Conservation (phyloP, 495 filamentous ascomycete genomes). For the Hypomontagnella submonticulosa region DNA sequence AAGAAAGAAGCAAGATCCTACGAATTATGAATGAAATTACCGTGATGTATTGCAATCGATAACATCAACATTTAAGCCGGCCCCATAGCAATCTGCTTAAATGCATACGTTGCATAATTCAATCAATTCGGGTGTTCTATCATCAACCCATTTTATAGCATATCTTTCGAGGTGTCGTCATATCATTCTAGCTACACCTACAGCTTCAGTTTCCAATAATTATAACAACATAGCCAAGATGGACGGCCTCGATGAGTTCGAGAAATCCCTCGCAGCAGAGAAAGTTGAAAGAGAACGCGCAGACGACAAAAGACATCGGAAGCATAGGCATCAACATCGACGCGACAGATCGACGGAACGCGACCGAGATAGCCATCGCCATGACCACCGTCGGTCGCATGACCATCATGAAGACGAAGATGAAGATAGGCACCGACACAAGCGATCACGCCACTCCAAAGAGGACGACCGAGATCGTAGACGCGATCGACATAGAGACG, state of each 20-base stretch:
- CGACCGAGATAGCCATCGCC: conserved; percentile 49
- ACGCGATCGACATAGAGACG: conserved; percentile 45
- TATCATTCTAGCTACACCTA: conserved; percentile 16
- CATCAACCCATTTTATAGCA: not conserved
- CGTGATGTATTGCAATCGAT: too few species aligned
- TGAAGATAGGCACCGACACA: conserved; percentile 50
- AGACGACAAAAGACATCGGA: conserved; percentile 53
- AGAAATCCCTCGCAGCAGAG: conserved; percentile 64
- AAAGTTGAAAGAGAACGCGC: conserved; percentile 59
- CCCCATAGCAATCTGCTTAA: not conserved
- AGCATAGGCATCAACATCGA: conserved; percentile 60
- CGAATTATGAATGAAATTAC: too few species aligned
- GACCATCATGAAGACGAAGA: conserved; percentile 50
- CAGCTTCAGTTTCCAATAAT: conserved; percentile 4
- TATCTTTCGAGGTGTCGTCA: conserved; percentile 22
- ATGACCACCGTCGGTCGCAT: conserved; percentile 43
- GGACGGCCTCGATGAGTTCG: conserved; percentile 66
- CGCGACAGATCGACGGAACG: conserved; percentile 57
- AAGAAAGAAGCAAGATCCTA: too few species aligned
- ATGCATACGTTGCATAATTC: conserved; percentile 13
- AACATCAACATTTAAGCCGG: too few species aligned
- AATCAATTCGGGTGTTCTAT: not conserved
- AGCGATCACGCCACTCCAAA: conserved; percentile 56
- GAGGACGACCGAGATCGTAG: conserved; percentile 54
- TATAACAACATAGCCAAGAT: conserved; percentile 45